These are phyloP conservation scores for Lizanozyma gosingica DNA, from an alignment of 1,139 yeast genomes.

Conservation along the genomic window DNA sequence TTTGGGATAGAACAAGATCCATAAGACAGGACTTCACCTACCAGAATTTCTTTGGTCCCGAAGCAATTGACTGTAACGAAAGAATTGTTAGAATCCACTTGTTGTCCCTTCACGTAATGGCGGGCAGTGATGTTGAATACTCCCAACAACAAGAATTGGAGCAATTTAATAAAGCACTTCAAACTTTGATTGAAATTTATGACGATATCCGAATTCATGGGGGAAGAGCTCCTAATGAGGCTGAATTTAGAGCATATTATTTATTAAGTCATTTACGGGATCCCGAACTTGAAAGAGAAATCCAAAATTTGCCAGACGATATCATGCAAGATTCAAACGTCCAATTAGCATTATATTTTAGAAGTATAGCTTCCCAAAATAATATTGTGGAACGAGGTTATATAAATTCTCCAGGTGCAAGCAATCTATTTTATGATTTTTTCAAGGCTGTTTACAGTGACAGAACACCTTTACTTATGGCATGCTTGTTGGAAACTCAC, in stretches of 20 bases:
- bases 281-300: conserved; percentile 72
- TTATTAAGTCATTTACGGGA: conserved; percentile 74
- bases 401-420: conserved; percentile 48
- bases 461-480: conserved; percentile 57
- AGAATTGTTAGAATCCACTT: conserved; percentile 85
- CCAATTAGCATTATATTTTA: conserved; percentile 61
- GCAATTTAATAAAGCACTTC: conserved; percentile 86
- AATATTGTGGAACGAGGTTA: conserved; percentile 51
- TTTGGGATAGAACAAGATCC: conserved; percentile 99
- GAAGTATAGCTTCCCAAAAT: conserved; percentile 60
- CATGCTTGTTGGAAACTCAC: conserved; percentile 74
- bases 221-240: conserved; percentile 69
- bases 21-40: conserved; percentile 95
- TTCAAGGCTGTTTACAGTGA: conserved; percentile 45
- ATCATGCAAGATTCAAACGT: conserved; percentile 50
- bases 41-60: conserved; percentile 90
- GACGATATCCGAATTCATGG: conserved; percentile 69
- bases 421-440: conserved; percentile 56
- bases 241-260: conserved; percentile 89
- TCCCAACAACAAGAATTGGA: conserved; percentile 94
- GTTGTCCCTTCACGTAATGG: conserved; percentile 77
- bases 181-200: conserved; percentile 82
- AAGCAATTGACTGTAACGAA: conserved; percentile 90
- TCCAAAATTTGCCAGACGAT: conserved; percentile 57
- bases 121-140: conserved; percentile 65